Base-by-base conservation (phyloP, 2,329 filamentous ascomycete genomes). In the Neopestalotiopsis sp. region DNA sequence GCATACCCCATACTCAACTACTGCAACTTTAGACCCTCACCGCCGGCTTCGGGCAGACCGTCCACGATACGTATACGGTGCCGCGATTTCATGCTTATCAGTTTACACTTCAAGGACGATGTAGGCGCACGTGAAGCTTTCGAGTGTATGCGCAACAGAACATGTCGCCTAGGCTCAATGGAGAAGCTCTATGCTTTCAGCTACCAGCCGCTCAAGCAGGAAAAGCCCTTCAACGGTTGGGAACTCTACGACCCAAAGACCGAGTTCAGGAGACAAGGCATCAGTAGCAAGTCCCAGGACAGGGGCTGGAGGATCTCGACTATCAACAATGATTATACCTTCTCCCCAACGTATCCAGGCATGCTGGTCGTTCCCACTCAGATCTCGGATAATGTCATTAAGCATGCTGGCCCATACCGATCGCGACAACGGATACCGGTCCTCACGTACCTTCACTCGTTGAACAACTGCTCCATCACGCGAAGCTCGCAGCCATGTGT, bases 391-490 rank as follows among this genome's bases (percentile, higher is more conserved):
- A 98, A 96, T 76, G 94, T 95, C 62, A 88, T 99, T 64, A 97
- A 97, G 77, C 97, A 99, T 78, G 96, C 95, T 32, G 92, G 91
- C 69, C 89, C 91, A 71, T 98, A 97, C 81, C 92, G 96, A 65
- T 98, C 96, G 0, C 90, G 95, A 70, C 90, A 92, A 71, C 91
- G 96, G 70, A 95, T 99, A 79, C 96, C 96, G 1, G 92, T 91
- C 3, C 84, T 99, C 53, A 94, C 94, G 28, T 99, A 99, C 80
- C 89, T 98, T n/a, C 96, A 99, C 79, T 94, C 94, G 0, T 87
- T 98, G 75, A 99, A 98, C 79, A 97, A 97, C 79, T 98, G 96
- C 80, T 96, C 95, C 30, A 97, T 99, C 72, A 98, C 95, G 1
- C 89, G 96, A 77, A 97, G 94, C 77, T 97, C 95, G 3, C 96